Base-by-base conservation (phyloP, 2,329 filamentous ascomycete genomes). In the Rutstroemia sp. region DNA sequence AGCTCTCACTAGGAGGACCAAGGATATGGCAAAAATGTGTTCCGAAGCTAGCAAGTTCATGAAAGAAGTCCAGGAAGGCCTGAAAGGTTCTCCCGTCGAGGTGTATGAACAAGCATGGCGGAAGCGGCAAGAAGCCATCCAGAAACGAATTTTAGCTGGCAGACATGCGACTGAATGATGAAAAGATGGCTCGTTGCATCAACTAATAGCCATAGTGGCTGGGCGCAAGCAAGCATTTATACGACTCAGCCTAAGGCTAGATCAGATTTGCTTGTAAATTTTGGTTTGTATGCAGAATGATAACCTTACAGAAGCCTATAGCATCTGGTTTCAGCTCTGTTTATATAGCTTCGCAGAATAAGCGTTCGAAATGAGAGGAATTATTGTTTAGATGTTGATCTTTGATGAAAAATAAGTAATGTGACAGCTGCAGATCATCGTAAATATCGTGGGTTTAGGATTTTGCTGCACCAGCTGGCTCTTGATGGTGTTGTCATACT, bases 41-140 rank as follows among this genome's bases (percentile, higher is more conserved):
- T 51, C 48, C 7, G 60, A 62, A 36, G 58, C 67, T 8, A 61
- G 48, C 42, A 44, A 56, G 2, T 50, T 48, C 17, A 53, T 65
- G 12, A 48, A 45, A 7, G 54, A 62, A 27, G 58, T 53, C 6
- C 54, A 50, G 12, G 30, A 63, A 25, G 52, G 58, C 10, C 6
- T 65, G 8, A 62, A 60, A 49, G 56, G 58, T 34, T 58, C 59
- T 19, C 21, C 61, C 2, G 34, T 63, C 2, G 42, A 9, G 36
- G 40, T 50, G 0, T 59, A 64, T 38, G 61, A 66, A 38, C 60
- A 59, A 44, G 57, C 62, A 21, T 69, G 67, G 67, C 51, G 61
- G 12, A 61, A 56, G 47, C 55, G 56, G 36, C 66, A 69, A 49
- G 61, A 63, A 16, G 39, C 16, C 3, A 61, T 68, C 25, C 57